A percentile compares a stretch with the other conserved stretches of the same genome.
These are phyloP conservation scores for Cephaloascus albidus DNA, from an alignment of 805 yeast species.

Conservation along the genomic window DNA sequence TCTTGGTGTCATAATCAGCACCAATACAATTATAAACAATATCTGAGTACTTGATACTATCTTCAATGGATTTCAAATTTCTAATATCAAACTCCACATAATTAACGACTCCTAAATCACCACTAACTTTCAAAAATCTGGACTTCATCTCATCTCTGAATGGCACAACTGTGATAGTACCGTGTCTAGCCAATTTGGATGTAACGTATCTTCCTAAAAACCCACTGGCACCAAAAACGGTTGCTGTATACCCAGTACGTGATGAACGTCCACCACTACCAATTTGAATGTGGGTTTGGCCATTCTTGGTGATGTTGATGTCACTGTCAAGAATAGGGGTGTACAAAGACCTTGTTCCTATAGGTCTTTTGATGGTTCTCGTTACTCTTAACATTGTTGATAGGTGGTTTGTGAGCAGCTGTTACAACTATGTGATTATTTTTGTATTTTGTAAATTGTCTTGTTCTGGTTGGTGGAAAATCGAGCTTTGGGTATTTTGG, in stretches of 20 bases:
- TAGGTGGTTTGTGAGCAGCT: too few species aligned
- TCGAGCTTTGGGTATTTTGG: too few species aligned
- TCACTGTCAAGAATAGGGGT: constrained; percentile 42
- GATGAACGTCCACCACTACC: constrained; percentile 82
- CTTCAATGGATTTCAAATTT: constrained; percentile 66
- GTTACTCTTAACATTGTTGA: constrained; percentile 20
- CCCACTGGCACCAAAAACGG: constrained; percentile 80
- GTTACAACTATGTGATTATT: too few species aligned
- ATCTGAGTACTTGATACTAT: constrained; percentile 71
- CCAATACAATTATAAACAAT: constrained; percentile 78
- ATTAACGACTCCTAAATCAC: constrained; percentile 83
- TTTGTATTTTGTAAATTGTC: too few species aligned
- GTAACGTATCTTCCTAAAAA: constrained; percentile 67
- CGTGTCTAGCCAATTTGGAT: constrained; percentile 72
- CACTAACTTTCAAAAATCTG: constrained; percentile 72
- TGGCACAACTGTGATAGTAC: constrained; percentile 72
- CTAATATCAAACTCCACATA: constrained; percentile 77
- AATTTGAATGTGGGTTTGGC: constrained; percentile 61
- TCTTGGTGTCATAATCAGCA: constrained; percentile 66
- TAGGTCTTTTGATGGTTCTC: constrained; percentile 8
- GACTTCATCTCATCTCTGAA: constrained; percentile 71
- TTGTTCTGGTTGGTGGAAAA: too few species aligned
- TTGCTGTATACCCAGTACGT: constrained; percentile 80
- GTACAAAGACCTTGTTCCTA: constrained; percentile 21
- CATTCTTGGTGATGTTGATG: constrained; percentile 61